These are phyloP conservation scores for Termitomyces titanicus DNA, from an alignment of 768 basidiomycete species.

Conservation along the genomic window DNA sequence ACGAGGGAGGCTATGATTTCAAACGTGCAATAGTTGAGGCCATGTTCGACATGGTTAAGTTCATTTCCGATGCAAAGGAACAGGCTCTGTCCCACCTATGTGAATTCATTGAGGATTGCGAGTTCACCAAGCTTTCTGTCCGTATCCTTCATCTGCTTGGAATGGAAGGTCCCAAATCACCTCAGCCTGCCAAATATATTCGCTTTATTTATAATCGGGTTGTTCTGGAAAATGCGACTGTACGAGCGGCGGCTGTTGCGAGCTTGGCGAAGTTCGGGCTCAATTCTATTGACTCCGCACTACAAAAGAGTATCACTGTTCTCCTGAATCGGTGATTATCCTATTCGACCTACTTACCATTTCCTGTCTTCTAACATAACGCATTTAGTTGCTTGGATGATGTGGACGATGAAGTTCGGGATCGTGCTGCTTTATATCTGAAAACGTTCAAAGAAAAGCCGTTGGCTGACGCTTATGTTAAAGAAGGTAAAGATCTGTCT, in stretches of 20 bases:
- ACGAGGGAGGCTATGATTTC: conserved; percentile 99
- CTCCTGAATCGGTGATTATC: conserved; percentile 70
- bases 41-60: conserved; percentile 99
- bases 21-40: conserved; percentile 99
- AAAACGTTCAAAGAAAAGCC: conserved; percentile 75
- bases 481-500: conserved; percentile 62
- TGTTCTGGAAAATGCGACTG: conserved; percentile 96
- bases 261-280: conserved; percentile 97
- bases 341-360: background rate
- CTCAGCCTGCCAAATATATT: conserved; percentile 98
- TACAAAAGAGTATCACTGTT: conserved; percentile 86
- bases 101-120: conserved; percentile 99
- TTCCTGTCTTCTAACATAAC: conserved; percentile 2
- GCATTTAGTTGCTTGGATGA: conserved; percentile 85
- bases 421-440: conserved; percentile 94
- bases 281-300: conserved; percentile 70
- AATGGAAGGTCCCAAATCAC: conserved; percentile 91
- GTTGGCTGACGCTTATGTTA: conserved; percentile 84
- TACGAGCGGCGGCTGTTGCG: conserved; percentile 93
- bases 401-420: conserved; percentile 97
- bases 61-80: conserved; percentile 92
- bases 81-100: conserved; percentile 96
- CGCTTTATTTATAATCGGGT: conserved; percentile 99
- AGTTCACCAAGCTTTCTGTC: conserved; percentile 98
- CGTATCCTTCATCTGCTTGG: conserved; percentile 94